These are phyloP conservation scores for Ophiostoma perfectum DNA, from an alignment of 2,329 filamentous ascomycete genomes.

Conservation along the genomic window DNA sequence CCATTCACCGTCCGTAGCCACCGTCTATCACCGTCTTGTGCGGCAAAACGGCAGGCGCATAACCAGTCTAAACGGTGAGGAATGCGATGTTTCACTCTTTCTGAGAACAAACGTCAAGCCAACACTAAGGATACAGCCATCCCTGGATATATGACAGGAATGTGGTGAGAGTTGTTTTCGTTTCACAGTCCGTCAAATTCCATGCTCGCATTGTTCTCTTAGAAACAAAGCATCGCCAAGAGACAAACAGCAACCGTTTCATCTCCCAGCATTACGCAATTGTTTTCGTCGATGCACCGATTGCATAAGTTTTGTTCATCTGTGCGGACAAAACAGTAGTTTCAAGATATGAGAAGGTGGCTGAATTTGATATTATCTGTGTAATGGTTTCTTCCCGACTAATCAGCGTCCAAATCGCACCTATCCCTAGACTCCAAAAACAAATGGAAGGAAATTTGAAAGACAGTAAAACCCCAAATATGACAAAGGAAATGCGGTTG, in stretches of 20 bases:
- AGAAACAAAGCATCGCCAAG: no score
- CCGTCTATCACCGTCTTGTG: background rate
- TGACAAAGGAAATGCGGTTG: conserved; percentile 6
- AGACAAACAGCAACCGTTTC: no score
- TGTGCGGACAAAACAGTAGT: no score
- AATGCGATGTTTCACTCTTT: background rate
- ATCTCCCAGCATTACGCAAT: no score
- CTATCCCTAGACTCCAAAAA: background rate
- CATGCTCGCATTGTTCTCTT: background rate
- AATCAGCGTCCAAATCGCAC: background rate
- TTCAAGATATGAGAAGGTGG: background rate
- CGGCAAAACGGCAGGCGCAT: background rate
- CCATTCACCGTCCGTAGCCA: background rate
- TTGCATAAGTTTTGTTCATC: no score
- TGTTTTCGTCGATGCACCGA: background rate
- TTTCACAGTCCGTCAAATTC: conserved; percentile 8
- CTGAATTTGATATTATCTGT: background rate
- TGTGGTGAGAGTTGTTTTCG: background rate
- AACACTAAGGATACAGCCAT: no score
- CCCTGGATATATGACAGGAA: background rate
- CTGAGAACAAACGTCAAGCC: background rate
- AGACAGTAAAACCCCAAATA: background rate
- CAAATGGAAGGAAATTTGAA: background rate
- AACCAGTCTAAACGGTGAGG: background rate
- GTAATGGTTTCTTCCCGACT: background rate